Evolutionary conservation across 805 yeast species (phyloP).

Genomic region (Jamesozyma hellenica): DNA sequence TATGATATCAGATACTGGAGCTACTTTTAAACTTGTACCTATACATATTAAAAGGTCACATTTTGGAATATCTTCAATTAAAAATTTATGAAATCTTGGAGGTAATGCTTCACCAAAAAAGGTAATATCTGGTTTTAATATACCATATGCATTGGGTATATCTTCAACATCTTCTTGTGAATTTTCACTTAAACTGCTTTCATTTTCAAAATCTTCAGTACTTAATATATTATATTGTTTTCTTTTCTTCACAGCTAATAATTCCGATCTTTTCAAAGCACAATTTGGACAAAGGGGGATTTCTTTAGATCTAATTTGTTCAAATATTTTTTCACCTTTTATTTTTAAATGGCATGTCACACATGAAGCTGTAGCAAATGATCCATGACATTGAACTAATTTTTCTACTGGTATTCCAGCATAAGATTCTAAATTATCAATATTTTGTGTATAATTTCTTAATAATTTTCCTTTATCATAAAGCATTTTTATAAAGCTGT

Average conservation of each 20-base stretch:
- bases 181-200: neutral
- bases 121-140: slow-evolving; percentile 86
- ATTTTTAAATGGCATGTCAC: slow-evolving; percentile 59
- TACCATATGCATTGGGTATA: slow-evolving; percentile 40
- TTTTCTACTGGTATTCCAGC: slow-evolving; percentile 62
- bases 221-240: slow-evolving; percentile 1
- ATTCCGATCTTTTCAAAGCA: slow-evolving; percentile 32
- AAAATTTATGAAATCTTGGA: slow-evolving; percentile 46
- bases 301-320: slow-evolving; percentile 45
- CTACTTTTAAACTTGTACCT: slow-evolving; percentile 88
- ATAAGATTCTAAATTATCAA: slow-evolving; percentile 71
- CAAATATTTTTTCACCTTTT: slow-evolving; percentile 55
- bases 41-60: slow-evolving; percentile 79
- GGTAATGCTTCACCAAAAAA: slow-evolving; percentile 87
- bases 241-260: slow-evolving; percentile 12
- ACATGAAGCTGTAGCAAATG: slow-evolving; percentile 81
- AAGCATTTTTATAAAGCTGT: slow-evolving; percentile 62
- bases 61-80: slow-evolving; percentile 47
- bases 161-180: neutral
- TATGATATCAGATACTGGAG: slow-evolving; percentile 83
- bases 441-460: slow-evolving; percentile 83
- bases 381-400: slow-evolving; percentile 84
- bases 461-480: slow-evolving; percentile 67
- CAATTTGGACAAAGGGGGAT: slow-evolving; percentile 71
- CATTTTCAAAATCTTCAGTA: neutral